Conservation (phyloP, 441 rosid genomes). For the Erodium texanum region DNA sequence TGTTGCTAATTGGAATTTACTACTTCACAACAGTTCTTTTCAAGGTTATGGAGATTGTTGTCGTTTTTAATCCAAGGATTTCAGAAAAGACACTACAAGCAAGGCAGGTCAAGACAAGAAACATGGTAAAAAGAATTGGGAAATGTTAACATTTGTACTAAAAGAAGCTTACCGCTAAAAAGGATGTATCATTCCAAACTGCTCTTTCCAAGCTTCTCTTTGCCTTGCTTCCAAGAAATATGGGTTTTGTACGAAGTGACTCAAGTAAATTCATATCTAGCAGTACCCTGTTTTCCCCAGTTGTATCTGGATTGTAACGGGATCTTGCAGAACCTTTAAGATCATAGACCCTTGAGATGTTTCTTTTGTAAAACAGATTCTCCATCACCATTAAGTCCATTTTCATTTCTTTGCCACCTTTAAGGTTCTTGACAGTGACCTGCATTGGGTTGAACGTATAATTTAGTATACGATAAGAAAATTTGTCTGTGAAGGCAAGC, state of each 20-base stretch:
- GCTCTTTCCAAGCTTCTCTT: constrained; percentile 90
- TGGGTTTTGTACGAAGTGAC: constrained; percentile 93
- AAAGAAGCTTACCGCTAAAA: constrained; percentile 70
- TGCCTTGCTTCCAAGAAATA: constrained; percentile 88
- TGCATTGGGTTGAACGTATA: constrained; percentile 16
- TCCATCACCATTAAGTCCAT: constrained; percentile 95
- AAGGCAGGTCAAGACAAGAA: neutral
- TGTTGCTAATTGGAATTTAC: neutral
- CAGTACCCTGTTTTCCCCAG: constrained; percentile 84
- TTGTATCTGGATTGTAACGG: constrained; percentile 78
- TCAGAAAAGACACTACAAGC: neutral
- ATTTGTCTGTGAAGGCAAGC: neutral
- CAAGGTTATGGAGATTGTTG: neutral
- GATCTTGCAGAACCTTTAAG: constrained; percentile 94
- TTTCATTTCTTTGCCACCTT: constrained; percentile 76
- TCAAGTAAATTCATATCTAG: constrained; percentile 95
- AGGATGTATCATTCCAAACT: constrained; percentile 92
- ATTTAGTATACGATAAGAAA: constrained; percentile 1
- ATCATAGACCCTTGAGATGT: constrained; percentile 70
- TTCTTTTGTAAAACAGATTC: constrained; percentile 77
- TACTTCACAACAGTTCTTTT: no score
- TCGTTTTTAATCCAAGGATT: neutral
- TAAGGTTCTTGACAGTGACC: constrained; percentile 67
- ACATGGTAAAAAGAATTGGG: neutral
- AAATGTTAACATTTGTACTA: neutral